Evolutionary conservation across 345 rosid genomes (phyloP), one percentile per base, ranked within the genome.

Genomic region (Fremontodendron californicum): DNA sequence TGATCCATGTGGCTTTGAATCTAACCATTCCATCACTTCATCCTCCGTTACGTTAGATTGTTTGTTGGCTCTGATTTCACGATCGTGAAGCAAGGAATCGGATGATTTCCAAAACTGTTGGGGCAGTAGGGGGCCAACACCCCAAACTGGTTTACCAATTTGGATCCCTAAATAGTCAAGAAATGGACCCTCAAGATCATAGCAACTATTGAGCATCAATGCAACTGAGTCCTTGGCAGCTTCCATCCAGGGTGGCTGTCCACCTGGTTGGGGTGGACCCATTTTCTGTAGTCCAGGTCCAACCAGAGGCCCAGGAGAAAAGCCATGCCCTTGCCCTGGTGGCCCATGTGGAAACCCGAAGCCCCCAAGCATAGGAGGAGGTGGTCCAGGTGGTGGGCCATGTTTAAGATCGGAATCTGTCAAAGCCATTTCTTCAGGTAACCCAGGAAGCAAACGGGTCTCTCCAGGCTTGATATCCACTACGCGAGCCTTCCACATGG

Each of bases 101-200:
- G 49, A 43, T 18, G 77, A 72, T 61, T 78, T 78, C 77, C 77
- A 78, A n/a, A 71, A 78, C 51, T 78, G 64, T 33, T 78, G 65
- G 13, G 81, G 77, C 71, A 78, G 52, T 6, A 78, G 37, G 12
- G 81, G 77, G 18, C 81, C 81, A 13, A 78, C 65, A 27, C 81
- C 81, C 72, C 77, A 78, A 25, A 78, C 76, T 19, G 79, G 79
- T 58, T 68, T 70, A 3, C 71, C 76, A 1, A 68, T 80, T 46
- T 54, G 70, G 49, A 72, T 52, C 12, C 62, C 81, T 74, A 86
- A 55, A 74, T 83, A 83, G 31, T 83, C 81, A 9, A 85, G 69
- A 69, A 88, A 86, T 3, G 82, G 85, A 63, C 88, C 78, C 54
- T 88, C 88, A 2, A 88, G 76, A 31, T 82, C 87, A 23, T 83